A percentile compares a stretch with the other conserved stretches of the same genome.
Conservation (phyloP, 208 protist genomes). For the Leishmania tarentolae region DNA sequence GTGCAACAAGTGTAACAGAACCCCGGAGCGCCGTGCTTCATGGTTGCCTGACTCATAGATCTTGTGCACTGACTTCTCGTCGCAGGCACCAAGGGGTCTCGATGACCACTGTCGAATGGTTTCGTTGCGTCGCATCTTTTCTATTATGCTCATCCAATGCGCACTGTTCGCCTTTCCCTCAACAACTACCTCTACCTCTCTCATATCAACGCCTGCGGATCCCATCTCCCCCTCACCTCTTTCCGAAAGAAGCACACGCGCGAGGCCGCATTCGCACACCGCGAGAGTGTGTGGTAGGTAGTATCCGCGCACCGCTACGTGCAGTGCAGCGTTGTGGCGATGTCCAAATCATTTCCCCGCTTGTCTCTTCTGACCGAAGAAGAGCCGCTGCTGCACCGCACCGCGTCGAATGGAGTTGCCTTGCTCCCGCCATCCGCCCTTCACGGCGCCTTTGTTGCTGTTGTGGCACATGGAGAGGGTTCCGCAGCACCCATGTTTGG, state of each 20-base stretch:
- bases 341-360: constrained; percentile 12
- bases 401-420: constrained; percentile 10
- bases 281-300: neutral
- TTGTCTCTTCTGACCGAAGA: constrained; percentile 18
- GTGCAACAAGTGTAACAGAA: neutral
- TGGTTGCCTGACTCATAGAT: neutral
- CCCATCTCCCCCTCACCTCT: neutral
- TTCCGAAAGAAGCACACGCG: neutral
- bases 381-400: neutral
- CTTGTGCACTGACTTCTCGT: neutral
- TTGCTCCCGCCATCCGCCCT: constrained; percentile 7
- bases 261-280: neutral
- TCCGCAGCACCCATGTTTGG: neutral
- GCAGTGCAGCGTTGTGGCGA: neutral
- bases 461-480: neutral
- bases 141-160: neutral
- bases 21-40: neutral
- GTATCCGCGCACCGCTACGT: neutral
- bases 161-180: neutral
- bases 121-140: neutral
- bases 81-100: neutral
- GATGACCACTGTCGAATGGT: neutral
- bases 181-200: too few relatives aligned
- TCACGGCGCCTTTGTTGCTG: constrained; percentile 9
- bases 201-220: neutral